Conservation (phyloP, 495 filamentous ascomycete species). For the Delitschia confertaspora region DNA sequence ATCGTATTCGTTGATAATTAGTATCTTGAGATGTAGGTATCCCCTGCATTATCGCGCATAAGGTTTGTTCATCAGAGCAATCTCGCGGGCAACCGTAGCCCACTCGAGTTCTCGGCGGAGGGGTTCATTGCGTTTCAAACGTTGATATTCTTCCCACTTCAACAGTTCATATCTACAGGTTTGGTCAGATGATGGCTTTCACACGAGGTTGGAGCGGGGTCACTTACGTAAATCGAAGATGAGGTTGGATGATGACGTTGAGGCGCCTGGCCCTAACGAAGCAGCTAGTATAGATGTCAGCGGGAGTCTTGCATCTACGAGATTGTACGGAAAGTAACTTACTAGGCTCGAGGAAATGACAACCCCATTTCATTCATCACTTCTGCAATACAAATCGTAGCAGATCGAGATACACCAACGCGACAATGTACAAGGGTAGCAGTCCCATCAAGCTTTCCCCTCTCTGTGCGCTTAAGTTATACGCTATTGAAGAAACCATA, state of each 20-base stretch:
- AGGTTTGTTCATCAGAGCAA: constrained; percentile 93
- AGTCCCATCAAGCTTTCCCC: constrained; percentile 60
- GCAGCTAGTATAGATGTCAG: constrained; percentile 44
- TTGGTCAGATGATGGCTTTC: not conserved
- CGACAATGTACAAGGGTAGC: constrained; percentile 96
- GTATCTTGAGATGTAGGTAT: not conserved
- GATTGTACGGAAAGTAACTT: constrained; percentile 32
- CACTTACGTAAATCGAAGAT: constrained; percentile 57
- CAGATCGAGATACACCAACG: constrained; percentile 87
- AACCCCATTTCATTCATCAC: constrained; percentile 75
- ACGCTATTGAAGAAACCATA: not conserved
- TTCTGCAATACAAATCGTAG: constrained; percentile 96
- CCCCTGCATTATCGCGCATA: constrained; percentile 41
- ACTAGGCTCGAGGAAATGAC: constrained; percentile 88
- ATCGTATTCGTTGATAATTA: constrained; percentile 4
- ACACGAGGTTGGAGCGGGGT: not conserved
- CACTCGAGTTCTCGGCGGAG: constrained; percentile 79
- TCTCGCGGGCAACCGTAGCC: constrained; percentile 77
- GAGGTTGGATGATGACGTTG: constrained; percentile 65
- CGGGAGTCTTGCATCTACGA: not conserved
- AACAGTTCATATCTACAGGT: constrained; percentile 55
- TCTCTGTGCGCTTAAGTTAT: constrained; percentile 45
- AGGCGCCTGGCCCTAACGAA: constrained; percentile 87
- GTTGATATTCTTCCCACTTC: constrained; percentile 81
- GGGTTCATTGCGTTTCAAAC: constrained; percentile 38